Conservation (phyloP, 2,329 filamentous ascomycete species). For the Xylariaceae sp. region DNA sequence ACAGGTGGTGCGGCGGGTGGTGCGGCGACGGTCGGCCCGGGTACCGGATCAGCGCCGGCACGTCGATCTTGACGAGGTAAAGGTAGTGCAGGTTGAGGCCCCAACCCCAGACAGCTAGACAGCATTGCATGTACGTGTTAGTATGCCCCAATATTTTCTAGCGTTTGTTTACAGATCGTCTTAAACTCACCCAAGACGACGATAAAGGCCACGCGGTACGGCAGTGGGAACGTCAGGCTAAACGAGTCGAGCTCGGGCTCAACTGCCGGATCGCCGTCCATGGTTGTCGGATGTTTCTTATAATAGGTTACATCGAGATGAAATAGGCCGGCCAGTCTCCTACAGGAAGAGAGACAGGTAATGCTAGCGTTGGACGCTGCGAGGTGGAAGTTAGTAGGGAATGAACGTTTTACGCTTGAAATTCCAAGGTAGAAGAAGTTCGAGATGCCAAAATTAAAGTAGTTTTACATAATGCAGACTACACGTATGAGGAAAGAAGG, state of each 20-base stretch:
- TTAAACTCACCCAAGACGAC: conserved; percentile 64
- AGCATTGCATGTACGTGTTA: conserved; percentile 8
- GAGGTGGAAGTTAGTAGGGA: conserved; percentile 1
- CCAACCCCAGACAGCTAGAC: conserved; percentile 87
- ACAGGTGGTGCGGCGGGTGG: conserved; percentile 70
- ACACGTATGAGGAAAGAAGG: neutral
- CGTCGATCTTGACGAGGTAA: conserved; percentile 73
- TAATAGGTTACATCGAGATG: conserved; percentile 13
- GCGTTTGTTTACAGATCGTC: too few species aligned
- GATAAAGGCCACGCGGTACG: conserved; percentile 82
- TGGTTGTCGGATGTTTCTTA: conserved; percentile 29
- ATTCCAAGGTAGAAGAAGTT: neutral
- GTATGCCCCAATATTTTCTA: too few species aligned
- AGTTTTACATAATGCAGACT: conserved; percentile 6
- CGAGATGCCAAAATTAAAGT: neutral
- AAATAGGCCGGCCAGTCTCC: too few species aligned
- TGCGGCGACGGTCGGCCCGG: conserved; percentile 65
- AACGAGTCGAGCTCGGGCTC: conserved; percentile 74
- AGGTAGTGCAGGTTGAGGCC: conserved; percentile 87
- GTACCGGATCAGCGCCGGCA: conserved; percentile 81
- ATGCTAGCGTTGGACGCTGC: neutral
- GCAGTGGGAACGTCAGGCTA: conserved; percentile 79
- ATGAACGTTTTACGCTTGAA: conserved; percentile 6
- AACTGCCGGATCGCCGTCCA: conserved; percentile 70
- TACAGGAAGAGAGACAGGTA: too few species aligned